phyloP scores from a whole-genome alignment of 2,329 filamentous ascomycete species.

The Myriosclerotinia scirpicola region DNA sequence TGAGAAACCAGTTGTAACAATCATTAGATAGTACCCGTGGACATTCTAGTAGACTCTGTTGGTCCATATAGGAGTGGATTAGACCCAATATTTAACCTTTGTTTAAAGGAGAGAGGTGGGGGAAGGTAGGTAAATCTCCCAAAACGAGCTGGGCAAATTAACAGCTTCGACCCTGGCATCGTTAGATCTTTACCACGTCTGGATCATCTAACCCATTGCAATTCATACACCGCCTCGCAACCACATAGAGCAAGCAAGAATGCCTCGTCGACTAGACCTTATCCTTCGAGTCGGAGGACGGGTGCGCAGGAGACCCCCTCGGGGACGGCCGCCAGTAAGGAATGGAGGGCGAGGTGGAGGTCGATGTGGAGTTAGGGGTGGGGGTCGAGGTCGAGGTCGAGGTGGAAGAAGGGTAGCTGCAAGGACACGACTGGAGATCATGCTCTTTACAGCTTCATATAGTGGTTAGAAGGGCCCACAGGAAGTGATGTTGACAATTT shows the following conservation, averaged over 20 bases:
- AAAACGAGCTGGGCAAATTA: background rate
- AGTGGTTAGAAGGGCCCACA: background rate
- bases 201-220: background rate
- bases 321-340: background rate
- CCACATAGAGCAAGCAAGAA: background rate
- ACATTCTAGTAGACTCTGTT: too few species aligned
- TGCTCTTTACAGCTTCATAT: slow-evolving; percentile 12
- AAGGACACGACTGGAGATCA: slow-evolving; percentile 1
- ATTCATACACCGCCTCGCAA: background rate
- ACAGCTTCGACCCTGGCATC: background rate
- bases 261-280: slow-evolving; percentile 11
- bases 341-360: background rate
- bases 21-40: too few species aligned
- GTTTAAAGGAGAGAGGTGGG: too few species aligned
- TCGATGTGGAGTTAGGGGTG: background rate
- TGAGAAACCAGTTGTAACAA: too few species aligned
- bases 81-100: too few species aligned
- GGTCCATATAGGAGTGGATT: too few species aligned
- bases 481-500: background rate
- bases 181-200: background rate
- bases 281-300: background rate
- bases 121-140: background rate
- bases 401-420: slow-evolving; percentile 2
- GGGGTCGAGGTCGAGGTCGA: background rate
- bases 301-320: background rate